Base-by-base conservation (phyloP, 306 rosid genomes). In the Corylus heterophylla region DNA sequence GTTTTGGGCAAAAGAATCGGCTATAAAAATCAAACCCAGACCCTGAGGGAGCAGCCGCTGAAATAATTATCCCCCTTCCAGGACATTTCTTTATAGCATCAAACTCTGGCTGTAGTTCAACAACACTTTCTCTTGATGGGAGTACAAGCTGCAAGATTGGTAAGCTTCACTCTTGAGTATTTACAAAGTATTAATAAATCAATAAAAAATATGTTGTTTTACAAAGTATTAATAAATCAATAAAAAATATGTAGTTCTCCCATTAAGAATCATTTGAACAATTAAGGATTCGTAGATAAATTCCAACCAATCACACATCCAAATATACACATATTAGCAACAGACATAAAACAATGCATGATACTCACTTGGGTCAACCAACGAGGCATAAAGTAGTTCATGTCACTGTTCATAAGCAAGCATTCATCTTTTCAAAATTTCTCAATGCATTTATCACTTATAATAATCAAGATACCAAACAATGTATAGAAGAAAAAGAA, bases 1-100 rank as follows among this genome's bases (percentile, higher is more conserved):
- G 0, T 80, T 91, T 86, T 8, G 97, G 98, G 80, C 77, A 76
- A 83, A 92, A 92, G 80, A 1, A 87, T 61, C 97, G 81, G 71
- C 89, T 91, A 76, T 74, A 84, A 83, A 94, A 86, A 69, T 94
- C 97, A 84, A 89, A 92, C 54, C 84, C 89, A 0, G 95, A 92
- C 47, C 78, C 89, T 1, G 88, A 79, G 77, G 91, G 86, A 72
- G 97, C 87, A 67, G 63, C 54, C 45, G 86, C 97, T 1, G 97
- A 68, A 77, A 87, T 83, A 76, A 88, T 82, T 31, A 94, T 3
- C 76, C 97, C 98, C 25, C 20, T 48, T 77, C 89, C 93, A 2
- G 97, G 95, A 75, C 77, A 86, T 69, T 89, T 88, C 42, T 45
- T 14, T n/a, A 90, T 79, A 62, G 83, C 97, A 80, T 84, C 90